Evolutionary conservation across 1,284 basidiomycete species (phyloP).

Genomic region (Mycosarcoma mackinlayi): DNA sequence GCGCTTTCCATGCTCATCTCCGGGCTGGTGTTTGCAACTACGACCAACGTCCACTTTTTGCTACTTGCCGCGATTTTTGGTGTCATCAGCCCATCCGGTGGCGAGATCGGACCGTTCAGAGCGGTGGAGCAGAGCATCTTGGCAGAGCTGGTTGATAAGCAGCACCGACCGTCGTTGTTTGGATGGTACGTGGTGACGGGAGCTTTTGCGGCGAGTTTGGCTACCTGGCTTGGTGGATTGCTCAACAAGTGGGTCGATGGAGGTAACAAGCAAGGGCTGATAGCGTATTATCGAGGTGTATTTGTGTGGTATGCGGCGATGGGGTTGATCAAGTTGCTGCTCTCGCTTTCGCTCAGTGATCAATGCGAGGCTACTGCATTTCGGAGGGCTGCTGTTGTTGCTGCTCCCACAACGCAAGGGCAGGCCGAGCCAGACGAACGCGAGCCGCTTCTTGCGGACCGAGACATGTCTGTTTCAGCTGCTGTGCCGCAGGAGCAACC

Average conservation of each 20-base stretch:
- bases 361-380: conserved; percentile 8
- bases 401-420: background rate
- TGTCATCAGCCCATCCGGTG: conserved; percentile 23
- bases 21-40: conserved; percentile 20
- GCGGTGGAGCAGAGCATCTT: conserved; percentile 29
- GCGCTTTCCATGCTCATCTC: conserved; percentile 26
- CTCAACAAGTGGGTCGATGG: conserved; percentile 6
- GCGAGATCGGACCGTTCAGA: conserved; percentile 26
- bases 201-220: conserved; percentile 21
- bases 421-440: conserved; percentile 4
- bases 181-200: conserved; percentile 26
- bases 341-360: conserved; percentile 15
- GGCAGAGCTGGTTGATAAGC: conserved; percentile 17
- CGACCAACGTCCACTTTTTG: conserved; percentile 4
- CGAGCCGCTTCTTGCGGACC: conserved; percentile 6
- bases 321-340: conserved; percentile 17
- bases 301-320: conserved; percentile 24
- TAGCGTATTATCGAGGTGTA: conserved; percentile 13
- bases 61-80: conserved; percentile 21
- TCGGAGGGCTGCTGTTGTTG: background rate
- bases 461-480: background rate
- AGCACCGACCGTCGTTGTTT: conserved; percentile 18
- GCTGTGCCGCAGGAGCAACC: background rate
- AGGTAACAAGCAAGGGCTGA: background rate
- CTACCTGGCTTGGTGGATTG: conserved; percentile 19